phyloP scores from a whole-genome alignment of 1,284 basidiomycete genomes.

The Boletellus deceptivus region DNA sequence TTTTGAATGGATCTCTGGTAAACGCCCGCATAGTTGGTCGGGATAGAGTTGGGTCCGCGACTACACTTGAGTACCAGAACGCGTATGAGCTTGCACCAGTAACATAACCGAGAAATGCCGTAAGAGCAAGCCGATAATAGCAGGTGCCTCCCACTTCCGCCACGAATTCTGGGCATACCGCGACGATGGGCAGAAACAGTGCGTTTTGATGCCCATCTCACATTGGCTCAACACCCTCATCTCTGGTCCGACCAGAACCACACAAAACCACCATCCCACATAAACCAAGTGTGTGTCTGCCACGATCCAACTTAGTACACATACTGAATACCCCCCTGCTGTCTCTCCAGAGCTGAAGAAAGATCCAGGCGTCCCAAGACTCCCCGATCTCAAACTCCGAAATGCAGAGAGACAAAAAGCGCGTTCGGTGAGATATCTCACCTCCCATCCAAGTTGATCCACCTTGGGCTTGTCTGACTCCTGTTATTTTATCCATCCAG shows the following conservation, averaged over 20 bases:
- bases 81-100: no score
- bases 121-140: constrained; percentile 6
- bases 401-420: constrained; percentile 54
- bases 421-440: constrained; percentile 31
- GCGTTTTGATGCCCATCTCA: constrained; percentile 20
- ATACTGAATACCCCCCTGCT: background rate
- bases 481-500: constrained; percentile 4
- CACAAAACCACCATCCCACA: constrained; percentile 48
- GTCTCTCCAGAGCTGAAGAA: constrained; percentile 66
- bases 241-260: constrained; percentile 36
- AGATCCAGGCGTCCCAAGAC: constrained; percentile 77
- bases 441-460: no score
- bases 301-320: background rate
- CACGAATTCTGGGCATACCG: background rate
- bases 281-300: constrained; percentile 49
- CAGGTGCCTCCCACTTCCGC: no score
- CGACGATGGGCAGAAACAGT: constrained; percentile 59
- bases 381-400: constrained; percentile 65
- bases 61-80: no score
- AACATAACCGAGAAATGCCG: constrained; percentile 6
- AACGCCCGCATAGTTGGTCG: background rate
- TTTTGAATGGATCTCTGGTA: constrained; percentile 35
- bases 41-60: background rate
- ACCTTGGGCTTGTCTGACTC: no score
- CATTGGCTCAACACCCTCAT: constrained; percentile 2